Percentiles rank a stretch among this genome's conserved stretches.
These are phyloP conservation scores for Quillaja saponaria DNA, from an alignment of 306 rosid genomes.

Conservation along the genomic window DNA sequence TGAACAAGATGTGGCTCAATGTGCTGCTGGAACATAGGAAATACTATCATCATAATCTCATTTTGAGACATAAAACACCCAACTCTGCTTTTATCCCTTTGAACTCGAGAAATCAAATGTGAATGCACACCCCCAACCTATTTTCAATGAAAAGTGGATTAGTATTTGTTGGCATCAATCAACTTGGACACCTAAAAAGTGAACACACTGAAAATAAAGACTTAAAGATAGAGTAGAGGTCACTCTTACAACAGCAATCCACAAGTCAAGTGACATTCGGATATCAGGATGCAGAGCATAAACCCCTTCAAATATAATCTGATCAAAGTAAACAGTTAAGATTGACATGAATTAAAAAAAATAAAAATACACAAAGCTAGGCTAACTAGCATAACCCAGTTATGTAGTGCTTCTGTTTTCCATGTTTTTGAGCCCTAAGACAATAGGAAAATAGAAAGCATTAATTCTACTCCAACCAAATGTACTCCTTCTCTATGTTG, in stretches of 20 bases:
- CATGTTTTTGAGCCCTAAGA: slow-evolving; percentile 22
- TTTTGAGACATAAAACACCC: slow-evolving; percentile 92
- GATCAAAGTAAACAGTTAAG: slow-evolving; percentile 37
- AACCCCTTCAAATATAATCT: slow-evolving; percentile 97
- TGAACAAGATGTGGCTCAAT: slow-evolving; percentile 99
- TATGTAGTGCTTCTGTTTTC: slow-evolving; percentile 17
- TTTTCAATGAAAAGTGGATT: slow-evolving; percentile 32
- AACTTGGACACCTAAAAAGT: neutral
- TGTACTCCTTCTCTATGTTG: too few species aligned
- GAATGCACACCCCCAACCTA: slow-evolving; percentile 99
- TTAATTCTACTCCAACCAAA: too few species aligned
- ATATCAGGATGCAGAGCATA: slow-evolving; percentile 98
- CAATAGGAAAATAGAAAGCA: slow-evolving; percentile 20
- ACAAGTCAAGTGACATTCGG: slow-evolving; percentile 85
- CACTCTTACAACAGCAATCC: slow-evolving; percentile 92
- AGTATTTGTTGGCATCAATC: too few species aligned
- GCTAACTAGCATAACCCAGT: slow-evolving; percentile 21
- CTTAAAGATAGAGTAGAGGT: slow-evolving; percentile 25
- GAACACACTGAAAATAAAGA: slow-evolving; percentile 15
- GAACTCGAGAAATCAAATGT: slow-evolving; percentile 96
- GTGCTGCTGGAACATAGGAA: slow-evolving; percentile 96
- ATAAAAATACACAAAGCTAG: slow-evolving; percentile 16
- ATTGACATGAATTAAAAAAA: slow-evolving; percentile 23
- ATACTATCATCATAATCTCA: slow-evolving; percentile 94
- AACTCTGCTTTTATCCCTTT: slow-evolving; percentile 92